Base-by-base conservation (phyloP, 1,139 yeast genomes). In the Debaryomyces nepalensis region DNA sequence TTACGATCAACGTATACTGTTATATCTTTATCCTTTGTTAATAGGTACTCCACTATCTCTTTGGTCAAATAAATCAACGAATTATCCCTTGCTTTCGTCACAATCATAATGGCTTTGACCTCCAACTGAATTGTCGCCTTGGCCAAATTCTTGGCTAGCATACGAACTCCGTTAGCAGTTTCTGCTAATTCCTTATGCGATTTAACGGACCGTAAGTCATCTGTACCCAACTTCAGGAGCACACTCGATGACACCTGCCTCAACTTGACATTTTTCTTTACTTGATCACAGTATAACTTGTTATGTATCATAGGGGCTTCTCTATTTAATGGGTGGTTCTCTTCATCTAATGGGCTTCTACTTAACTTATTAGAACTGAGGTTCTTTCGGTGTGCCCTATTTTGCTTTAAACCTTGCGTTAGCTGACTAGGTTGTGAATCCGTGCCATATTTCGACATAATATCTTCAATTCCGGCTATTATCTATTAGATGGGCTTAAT, bases 1-100 rank as follows among this genome's bases (percentile, higher is more conserved):
- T 83, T 79, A 36, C 73, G 61, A 55, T 88, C 96, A 11, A 88
- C 95, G 59, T 82, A 88, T 0, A 88, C 82, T 1, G 71, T 70
- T 18, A 86, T 71, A 24, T 74, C 77, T 9, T 68, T 66, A 39
- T 70, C 65, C 27, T 67, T 60, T 3, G 66, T 61, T 38, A 88
- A 63, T 31, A 87, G 63, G 93, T 95, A 88, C 57, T 82, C 89
- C 1, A 87, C 84, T 50, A 88, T 72, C 55, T 87, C 93, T 46
- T 91, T 70, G 0, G 96, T 87, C 37, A 88, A 68, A 52, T 80
- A 82, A 6, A 86, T 79, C 44, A 88, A 68, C 5, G 90, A 82
- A 54, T 84, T 84, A 57, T 89, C 97, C 42, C 93, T 74, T 0
- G 95, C 95, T 60, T 89, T 89, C 10, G 96, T 89, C 10, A 88